Base-by-base conservation (phyloP, 495 filamentous ascomycete genomes). In the Patellaria atrata region DNA sequence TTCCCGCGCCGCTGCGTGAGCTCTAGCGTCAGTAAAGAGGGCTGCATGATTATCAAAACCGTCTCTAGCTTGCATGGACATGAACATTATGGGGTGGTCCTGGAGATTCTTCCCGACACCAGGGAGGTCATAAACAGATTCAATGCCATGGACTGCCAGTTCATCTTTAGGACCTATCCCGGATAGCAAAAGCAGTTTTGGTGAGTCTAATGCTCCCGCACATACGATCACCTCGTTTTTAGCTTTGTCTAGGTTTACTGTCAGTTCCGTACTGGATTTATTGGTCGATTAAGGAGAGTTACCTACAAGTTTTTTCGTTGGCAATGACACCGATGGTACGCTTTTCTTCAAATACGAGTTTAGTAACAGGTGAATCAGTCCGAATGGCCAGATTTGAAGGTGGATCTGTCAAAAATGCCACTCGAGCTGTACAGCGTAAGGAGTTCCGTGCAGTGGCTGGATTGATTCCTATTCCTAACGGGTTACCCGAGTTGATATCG, bases 121-220 rank as follows among this genome's bases (percentile, higher is more conserved):
- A 4, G 66, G 58, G 0, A 67, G 34, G 11, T 70, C 52, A 0
- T 62, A 51, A 13, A 71, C 33, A 0, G 71, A 45, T 0, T 64
- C 60, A 40, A 79, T 72, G n/a, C 53, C 38, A 51, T 61, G 65
- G 21, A 63, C 41, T n/a, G 53, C 22, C 0, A 81, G 63, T 18
- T 75, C 60, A 0, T 52, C 43, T 8, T 50, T 47, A 0, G 73
- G 70, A 0, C 75, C 75, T 35, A 80, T 69, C 8, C 75, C 76
- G 0, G 70, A 74, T 37, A 74, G 68, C 65, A 76, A 70, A 0
- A 79, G 59, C 32, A 78, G 62, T 26, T 69, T 64, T 2, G 76
- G 75, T 9, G 55, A 57, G 48, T 78, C 64, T 15, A 75, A 55
- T 1, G 72, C 54, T 6, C 76, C 75, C 11, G 62, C 62, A 0